Evolutionary conservation across 345 rosid genomes (phyloP).

Genomic region (Alliaria petiolata): DNA sequence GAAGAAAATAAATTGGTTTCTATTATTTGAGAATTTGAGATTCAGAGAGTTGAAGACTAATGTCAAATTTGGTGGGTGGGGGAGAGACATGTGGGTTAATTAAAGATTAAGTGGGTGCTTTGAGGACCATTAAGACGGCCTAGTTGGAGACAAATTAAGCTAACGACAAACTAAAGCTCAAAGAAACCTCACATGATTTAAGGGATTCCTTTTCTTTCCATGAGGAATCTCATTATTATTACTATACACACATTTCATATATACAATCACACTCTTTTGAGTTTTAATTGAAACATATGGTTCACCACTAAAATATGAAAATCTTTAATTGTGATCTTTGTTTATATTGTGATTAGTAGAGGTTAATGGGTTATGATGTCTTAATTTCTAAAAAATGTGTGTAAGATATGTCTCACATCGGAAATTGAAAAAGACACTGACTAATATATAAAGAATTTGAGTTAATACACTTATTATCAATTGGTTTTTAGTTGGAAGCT

Average conservation of each 20-base stretch:
- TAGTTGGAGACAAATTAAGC: slow-evolving; percentile 22
- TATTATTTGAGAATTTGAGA: neutral
- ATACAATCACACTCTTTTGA: neutral
- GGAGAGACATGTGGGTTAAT: slow-evolving; percentile 23
- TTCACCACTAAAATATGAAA: slow-evolving; percentile 1
- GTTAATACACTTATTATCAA: too few species aligned
- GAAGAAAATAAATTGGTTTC: neutral
- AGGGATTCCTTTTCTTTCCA: slow-evolving; percentile 16
- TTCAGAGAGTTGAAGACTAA: neutral
- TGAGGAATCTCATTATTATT: slow-evolving; percentile 12
- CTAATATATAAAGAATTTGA: too few species aligned
- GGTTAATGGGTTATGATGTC: too few species aligned
- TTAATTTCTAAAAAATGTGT: too few species aligned
- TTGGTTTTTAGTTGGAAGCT: too few species aligned
- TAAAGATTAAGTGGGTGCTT: slow-evolving; percentile 27
- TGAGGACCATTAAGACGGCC: slow-evolving; percentile 31
- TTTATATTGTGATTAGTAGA: too few species aligned
- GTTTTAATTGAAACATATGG: neutral
- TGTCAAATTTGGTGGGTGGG: neutral
- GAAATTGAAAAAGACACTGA: too few species aligned
- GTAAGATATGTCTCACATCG: too few species aligned
- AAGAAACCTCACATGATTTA: slow-evolving; percentile 31
- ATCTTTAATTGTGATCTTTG: neutral
- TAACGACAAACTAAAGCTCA: slow-evolving; percentile 29
- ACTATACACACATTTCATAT: neutral